Evolutionary conservation across 768 basidiomycete genomes (phyloP).

Genomic region (Boletus rubroflammeus): DNA sequence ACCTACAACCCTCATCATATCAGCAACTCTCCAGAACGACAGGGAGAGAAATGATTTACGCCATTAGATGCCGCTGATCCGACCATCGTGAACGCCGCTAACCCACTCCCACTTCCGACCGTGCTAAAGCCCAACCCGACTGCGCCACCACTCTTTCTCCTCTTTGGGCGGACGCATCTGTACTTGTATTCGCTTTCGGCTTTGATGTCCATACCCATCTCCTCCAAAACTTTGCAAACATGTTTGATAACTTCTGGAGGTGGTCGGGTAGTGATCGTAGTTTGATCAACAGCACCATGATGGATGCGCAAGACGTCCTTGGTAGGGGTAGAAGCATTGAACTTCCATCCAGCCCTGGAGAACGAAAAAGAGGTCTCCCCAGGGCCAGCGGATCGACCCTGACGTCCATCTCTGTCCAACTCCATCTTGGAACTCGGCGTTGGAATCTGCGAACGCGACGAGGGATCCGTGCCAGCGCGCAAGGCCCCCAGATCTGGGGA

Average conservation of each 20-base stretch:
- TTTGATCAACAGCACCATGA: conserved; percentile 89
- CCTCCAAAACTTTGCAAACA: conserved; percentile 71
- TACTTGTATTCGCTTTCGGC: conserved; percentile 90
- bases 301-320: conserved; percentile 72
- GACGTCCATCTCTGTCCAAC: conserved; percentile 17
- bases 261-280: conserved; percentile 76
- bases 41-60: conserved; percentile 45
- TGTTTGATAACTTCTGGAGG: conserved; percentile 89
- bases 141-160: conserved; percentile 49
- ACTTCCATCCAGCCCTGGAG: conserved; percentile 36
- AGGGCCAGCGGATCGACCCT: conserved; percentile 17
- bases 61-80: conserved; percentile 84
- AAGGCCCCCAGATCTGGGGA: conserved; percentile 7
- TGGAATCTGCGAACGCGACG: conserved; percentile 30
- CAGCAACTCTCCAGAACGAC: conserved; percentile 3
- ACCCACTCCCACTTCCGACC: conserved; percentile 38
- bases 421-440: conserved; percentile 28
- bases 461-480: conserved; percentile 22
- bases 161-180: conserved; percentile 77
- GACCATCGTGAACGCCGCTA: conserved; percentile 74
- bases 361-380: conserved; percentile 36
- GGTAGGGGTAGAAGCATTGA: conserved; percentile 29
- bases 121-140: conserved; percentile 44
- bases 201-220: conserved; percentile 89
- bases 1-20: conserved; percentile 46